A percentile compares a stretch with the other conserved stretches of the same genome.
Conservation (phyloP, 2,329 filamentous ascomycete genomes). For the Diaporthe nobilis region DNA sequence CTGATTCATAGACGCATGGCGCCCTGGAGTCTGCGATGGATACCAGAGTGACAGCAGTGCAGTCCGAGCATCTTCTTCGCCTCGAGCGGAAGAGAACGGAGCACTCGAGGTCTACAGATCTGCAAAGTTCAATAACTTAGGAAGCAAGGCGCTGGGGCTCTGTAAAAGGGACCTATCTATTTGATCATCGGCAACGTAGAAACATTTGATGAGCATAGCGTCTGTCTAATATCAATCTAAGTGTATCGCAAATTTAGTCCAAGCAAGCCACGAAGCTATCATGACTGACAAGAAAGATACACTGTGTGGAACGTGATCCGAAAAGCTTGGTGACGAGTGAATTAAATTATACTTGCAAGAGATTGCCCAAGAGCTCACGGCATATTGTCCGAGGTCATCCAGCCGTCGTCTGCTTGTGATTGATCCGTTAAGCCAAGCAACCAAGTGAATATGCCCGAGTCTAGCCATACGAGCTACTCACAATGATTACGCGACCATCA, state of each 20-base stretch:
- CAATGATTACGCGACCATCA: too few species aligned
- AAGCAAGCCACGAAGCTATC: not conserved
- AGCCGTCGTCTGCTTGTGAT: not conserved
- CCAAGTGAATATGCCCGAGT: not conserved
- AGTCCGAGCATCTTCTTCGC: not conserved
- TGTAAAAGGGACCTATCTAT: too few species aligned
- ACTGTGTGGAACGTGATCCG: not conserved
- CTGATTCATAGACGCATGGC: not conserved
- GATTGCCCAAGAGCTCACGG: not conserved
- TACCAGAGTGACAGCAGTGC: not conserved
- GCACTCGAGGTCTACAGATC: too few species aligned
- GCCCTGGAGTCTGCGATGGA: not conserved
- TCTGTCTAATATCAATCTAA: not conserved
- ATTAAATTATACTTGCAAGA: not conserved
- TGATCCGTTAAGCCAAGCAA: not conserved
- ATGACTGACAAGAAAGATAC: not conserved
- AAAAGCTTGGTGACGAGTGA: not conserved
- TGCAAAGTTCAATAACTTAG: not conserved
- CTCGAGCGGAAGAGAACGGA: not conserved
- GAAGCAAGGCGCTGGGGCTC: not conserved
- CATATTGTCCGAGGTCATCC: not conserved
- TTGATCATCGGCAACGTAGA: not conserved
- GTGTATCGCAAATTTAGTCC: not conserved
- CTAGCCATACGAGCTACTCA: not conserved
- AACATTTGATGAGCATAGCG: not conserved